Percentiles rank a stretch among this genome's conserved stretches.
Evolutionary conservation across 345 rosid genomes (phyloP).

Genomic region (Anacardium occidentale): DNA sequence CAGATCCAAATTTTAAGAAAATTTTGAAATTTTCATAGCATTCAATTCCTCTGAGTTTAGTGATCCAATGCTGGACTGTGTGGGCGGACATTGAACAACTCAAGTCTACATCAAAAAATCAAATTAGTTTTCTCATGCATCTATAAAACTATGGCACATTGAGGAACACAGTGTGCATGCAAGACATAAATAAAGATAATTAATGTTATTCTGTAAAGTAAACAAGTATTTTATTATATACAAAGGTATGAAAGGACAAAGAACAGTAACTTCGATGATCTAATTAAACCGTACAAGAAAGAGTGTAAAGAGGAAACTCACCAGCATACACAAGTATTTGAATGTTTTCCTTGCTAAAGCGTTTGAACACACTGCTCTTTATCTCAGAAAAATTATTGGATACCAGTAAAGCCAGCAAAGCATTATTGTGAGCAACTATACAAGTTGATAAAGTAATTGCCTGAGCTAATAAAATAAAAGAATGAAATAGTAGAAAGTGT

Average conservation of each 20-base stretch:
- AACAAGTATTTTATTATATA: background rate
- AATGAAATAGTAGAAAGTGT: constrained; percentile 80
- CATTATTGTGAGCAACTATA: constrained; percentile 95
- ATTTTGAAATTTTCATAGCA: background rate
- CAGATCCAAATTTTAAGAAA: background rate
- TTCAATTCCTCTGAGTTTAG: background rate
- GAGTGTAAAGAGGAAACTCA: constrained; percentile 34
- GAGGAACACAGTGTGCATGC: background rate
- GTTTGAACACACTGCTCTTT: constrained; percentile 89
- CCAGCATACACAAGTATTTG: constrained; percentile 81
- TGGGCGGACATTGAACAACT: background rate
- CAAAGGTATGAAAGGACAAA: background rate
- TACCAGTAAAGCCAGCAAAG: constrained; percentile 91
- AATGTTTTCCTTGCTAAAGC: constrained; percentile 91
- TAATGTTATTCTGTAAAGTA: background rate
- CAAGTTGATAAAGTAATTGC: constrained; percentile 92
- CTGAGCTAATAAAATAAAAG: constrained; percentile 93
- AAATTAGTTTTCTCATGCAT: background rate
- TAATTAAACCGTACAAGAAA: constrained; percentile 13
- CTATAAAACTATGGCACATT: background rate
- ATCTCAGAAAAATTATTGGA: constrained; percentile 98
- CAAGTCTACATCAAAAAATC: background rate
- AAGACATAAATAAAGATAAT: background rate
- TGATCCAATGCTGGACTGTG: background rate
- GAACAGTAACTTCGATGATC: constrained; percentile 1